phyloP scores from a whole-genome alignment of 345 rosid species.

The Eucalyptus rudis region DNA sequence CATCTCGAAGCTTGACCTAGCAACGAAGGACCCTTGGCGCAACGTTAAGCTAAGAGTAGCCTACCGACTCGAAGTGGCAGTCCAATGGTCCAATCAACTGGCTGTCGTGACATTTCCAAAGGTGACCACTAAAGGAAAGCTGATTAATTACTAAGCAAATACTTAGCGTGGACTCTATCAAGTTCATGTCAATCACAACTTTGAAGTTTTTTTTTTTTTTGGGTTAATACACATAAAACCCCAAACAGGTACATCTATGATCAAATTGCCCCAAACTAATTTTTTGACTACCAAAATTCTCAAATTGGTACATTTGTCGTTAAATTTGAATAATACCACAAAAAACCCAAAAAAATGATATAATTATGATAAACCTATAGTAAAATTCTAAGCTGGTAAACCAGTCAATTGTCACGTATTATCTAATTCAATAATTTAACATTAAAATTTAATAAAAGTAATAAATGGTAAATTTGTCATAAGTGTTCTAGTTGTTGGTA shows the following conservation, averaged over 20 bases:
- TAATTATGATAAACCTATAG: no score
- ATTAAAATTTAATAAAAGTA: no score
- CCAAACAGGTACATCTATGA: fast-evolving
- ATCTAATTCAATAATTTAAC: fast-evolving
- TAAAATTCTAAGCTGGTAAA: fast-evolving
- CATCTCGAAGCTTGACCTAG: no score
- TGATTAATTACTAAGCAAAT: neutral
- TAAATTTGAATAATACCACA: no score
- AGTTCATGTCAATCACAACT: neutral
- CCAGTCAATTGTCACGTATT: fast-evolving
- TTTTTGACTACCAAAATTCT: no score
- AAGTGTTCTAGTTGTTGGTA: no score
- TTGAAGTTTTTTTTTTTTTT: neutral
- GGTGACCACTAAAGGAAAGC: neutral
- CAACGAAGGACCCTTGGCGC: no score
- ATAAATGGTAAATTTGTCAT: no score
- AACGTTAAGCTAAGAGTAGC: neutral
- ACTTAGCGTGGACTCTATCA: fast-evolving
- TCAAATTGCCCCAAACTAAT: no score
- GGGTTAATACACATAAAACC: no score
- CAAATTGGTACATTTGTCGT: no score
- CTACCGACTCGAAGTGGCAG: neutral
- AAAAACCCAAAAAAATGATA: no score
- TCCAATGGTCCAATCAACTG: neutral
- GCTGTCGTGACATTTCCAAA: neutral